Base-by-base conservation (phyloP, 2,329 filamentous ascomycete species). In the Fusarium euwallaceae region DNA sequence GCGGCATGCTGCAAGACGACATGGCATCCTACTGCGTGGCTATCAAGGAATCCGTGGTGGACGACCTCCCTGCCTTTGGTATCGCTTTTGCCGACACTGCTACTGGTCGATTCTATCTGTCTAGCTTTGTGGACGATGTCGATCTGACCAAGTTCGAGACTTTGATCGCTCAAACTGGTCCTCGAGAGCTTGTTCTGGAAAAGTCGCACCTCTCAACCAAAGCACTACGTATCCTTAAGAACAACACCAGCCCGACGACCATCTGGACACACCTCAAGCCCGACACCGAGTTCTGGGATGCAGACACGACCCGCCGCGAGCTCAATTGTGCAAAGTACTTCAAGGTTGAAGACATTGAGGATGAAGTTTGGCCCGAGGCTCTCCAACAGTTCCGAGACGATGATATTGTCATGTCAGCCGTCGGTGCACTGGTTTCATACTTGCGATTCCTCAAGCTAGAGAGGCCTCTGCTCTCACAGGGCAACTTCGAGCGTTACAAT, bases 131-230 rank as follows among this genome's bases (percentile, higher is more conserved):
- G 6, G 97, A 99, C 78, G 97, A 99, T 81, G 90, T 92, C 5
- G 95, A 98, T 78, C 89, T 98, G 84, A 99, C 97, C 67, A 97
- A 95, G 80, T 98, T 99, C 76, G 97, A 99, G 85, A 99, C 97
- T 0, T 93, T 99, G 72, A 92, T 99, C 41, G 97, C 97, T 17
- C 97, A 99, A 82, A 97, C 92, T 17, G 90, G 93, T 22, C 97
- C 97, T 0, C 93, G 94, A 60, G 97, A 99, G 83, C 85, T 99
- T 53, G 86, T 99, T 1, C 85, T 99, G 0, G 97, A 99, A 81
- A 98, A 97, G 82, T 93, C 92, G 0, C 92, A 88, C 32, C 87
- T 98, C 34, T 98, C 95, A 0, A 91, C 93, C n/a, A 97, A 97
- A 81, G 94, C 94, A 0, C 84, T 98, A 67, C 93, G 97, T 4